Conservation (phyloP, 2,329 filamentous ascomycete genomes). For the Herpotrichia juniperi region DNA sequence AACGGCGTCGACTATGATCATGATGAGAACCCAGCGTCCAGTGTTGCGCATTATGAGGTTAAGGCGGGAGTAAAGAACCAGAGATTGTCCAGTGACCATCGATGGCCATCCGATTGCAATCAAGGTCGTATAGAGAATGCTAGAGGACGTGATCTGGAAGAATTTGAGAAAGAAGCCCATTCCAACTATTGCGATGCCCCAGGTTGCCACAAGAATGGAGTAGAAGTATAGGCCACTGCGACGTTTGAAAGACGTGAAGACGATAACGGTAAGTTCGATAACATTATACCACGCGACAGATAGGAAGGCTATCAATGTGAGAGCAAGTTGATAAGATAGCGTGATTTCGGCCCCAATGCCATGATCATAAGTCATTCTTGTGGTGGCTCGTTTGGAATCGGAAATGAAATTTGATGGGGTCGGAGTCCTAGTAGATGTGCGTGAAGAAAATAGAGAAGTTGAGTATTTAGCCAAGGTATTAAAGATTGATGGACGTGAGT, state of each 20-base stretch:
- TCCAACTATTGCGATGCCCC: slow-evolving; percentile 51
- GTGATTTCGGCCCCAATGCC: slow-evolving; percentile 10
- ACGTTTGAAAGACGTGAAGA: slow-evolving; percentile 53
- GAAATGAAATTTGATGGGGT: not conserved
- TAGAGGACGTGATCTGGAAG: slow-evolving; percentile 25
- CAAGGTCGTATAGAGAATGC: slow-evolving; percentile 49
- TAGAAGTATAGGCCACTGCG: slow-evolving; percentile 55
- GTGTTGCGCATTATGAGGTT: slow-evolving; percentile 58
- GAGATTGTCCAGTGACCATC: slow-evolving; percentile 65
- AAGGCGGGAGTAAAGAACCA: slow-evolving; percentile 66
- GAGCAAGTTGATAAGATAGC: slow-evolving; percentile 11
- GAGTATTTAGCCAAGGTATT: too few species aligned
- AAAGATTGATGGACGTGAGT: not conserved
- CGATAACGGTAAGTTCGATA: slow-evolving; percentile 19
- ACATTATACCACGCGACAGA: slow-evolving; percentile 40
- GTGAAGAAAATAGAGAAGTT: not conserved
- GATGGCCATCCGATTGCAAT: slow-evolving; percentile 57
- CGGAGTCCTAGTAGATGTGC: too few species aligned
- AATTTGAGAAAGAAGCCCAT: slow-evolving; percentile 53
- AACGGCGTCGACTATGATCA: slow-evolving; percentile 62
- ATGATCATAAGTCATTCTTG: slow-evolving; percentile 10
- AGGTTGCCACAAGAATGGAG: slow-evolving; percentile 49
- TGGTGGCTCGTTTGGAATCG: too few species aligned
- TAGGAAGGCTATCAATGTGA: slow-evolving; percentile 26
- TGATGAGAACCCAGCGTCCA: slow-evolving; percentile 53